These are phyloP conservation scores for Sungouiella blattae DNA, from an alignment of 805 yeast genomes.

Conservation along the genomic window DNA sequence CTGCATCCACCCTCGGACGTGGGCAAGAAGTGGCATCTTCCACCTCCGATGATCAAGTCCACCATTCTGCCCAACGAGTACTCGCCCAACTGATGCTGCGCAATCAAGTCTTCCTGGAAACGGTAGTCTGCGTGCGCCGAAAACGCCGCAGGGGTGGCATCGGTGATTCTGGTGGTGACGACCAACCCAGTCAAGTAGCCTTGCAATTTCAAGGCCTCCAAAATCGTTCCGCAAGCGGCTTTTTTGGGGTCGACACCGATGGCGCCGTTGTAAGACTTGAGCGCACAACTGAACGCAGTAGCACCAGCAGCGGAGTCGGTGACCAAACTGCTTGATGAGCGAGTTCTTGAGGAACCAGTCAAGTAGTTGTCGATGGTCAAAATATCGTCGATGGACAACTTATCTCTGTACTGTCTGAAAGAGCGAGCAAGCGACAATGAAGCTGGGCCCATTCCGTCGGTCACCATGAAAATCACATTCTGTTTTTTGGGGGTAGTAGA, in stretches of 20 bases:
- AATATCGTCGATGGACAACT: conserved; percentile 51
- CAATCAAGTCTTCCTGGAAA: conserved; percentile 78
- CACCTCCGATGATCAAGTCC: conserved; percentile 88
- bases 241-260: conserved; percentile 73
- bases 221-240: conserved; percentile 80
- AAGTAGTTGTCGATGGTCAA: conserved; percentile 64
- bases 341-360: conserved; percentile 82
- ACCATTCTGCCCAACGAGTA: conserved; percentile 77
- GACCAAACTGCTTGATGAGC: conserved; percentile 70
- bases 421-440: conserved; percentile 77
- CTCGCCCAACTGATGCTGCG: conserved; percentile 80
- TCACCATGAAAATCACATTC: conserved; percentile 81
- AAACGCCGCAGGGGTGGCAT: conserved; percentile 93
- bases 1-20: conserved; percentile 60
- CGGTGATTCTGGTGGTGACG: conserved; percentile 88
- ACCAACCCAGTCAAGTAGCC: conserved; percentile 88
- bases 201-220: conserved; percentile 80
- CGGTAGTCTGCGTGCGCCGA: conserved; percentile 76
- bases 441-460: conserved; percentile 96
- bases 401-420: conserved; percentile 60
- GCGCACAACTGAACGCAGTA: conserved; percentile 83
- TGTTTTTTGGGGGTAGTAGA: conserved; percentile 40
- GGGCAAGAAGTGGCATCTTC: conserved; percentile 79
- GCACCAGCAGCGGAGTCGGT: conserved; percentile 99
- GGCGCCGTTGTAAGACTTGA: conserved; percentile 86